phyloP scores from a whole-genome alignment of 257 asterid species.

The Fraxinus anomala region DNA sequence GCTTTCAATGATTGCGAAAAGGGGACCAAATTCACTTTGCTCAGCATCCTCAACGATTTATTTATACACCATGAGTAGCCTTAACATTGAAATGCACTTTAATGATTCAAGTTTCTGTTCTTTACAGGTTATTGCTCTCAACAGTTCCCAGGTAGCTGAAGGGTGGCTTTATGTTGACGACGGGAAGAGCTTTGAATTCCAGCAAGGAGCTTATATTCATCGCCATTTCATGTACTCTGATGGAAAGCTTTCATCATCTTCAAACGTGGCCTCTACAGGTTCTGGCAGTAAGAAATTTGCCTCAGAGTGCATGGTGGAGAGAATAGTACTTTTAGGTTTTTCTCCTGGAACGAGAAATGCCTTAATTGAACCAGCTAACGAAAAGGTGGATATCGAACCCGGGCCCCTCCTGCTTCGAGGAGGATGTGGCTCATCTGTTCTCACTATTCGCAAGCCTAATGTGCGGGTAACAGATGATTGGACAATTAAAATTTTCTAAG shows the following conservation, averaged over 20 bases:
- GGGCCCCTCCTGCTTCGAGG: conserved; percentile 69
- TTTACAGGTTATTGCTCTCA: conserved; percentile 79
- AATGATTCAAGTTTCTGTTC: conserved; percentile 7
- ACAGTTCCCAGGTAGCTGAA: conserved; percentile 83
- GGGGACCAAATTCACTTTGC: neutral
- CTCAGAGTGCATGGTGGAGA: conserved; percentile 62
- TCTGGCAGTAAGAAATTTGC: conserved; percentile 37
- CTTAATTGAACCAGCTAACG: conserved; percentile 58
- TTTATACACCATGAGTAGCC: neutral
- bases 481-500: conserved; percentile 66
- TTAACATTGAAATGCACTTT: conserved; percentile 6
- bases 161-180: conserved; percentile 91
- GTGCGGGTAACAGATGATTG: conserved; percentile 66
- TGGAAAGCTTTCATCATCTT: conserved; percentile 57
- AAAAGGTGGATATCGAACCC: conserved; percentile 50
- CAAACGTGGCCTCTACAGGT: conserved; percentile 41
- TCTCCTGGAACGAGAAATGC: conserved; percentile 56
- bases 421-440: conserved; percentile 39
- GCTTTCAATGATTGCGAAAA: neutral
- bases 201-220: conserved; percentile 69
- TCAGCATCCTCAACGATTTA: neutral
- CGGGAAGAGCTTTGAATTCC: conserved; percentile 89
- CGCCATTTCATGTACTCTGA: conserved; percentile 62
- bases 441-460: conserved; percentile 81
- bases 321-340: conserved; percentile 69